Evolutionary conservation across 148 eudicot species (phyloP), one percentile per base, ranked within the genome.

Genomic region (Arbutus unedo): DNA sequence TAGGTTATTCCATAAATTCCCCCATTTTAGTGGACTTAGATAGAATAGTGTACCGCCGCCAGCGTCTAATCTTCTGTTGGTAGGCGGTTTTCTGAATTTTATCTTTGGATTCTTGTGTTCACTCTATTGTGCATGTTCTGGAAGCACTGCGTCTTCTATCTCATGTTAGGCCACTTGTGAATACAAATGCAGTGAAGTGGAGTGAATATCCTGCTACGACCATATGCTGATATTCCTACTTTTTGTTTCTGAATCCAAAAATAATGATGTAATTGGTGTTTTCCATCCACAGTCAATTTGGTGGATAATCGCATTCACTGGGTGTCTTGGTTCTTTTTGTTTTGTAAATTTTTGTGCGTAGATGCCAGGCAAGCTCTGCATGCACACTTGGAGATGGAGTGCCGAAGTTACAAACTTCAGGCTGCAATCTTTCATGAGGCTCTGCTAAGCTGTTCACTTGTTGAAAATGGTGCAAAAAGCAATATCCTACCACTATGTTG

Each of bases 401-500:
- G 93, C 84, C 89, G 83, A 77, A 83, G 72, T 84, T 86, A 85
- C 82, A 89, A 89, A 84, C 89, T 93, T 83, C 93, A 91, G 87
- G 89, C 91, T 85, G 93, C 95, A 45, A 93, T 95, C 60, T 91
- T 88, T 84, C 81, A 82, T 8, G 91, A 92, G 83, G 93, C 94
- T 45, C 82, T 95, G 87, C 88, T 60, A 54, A 87, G 89, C 85
- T 88, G 78, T 76, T 91, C 90, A n/a, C 70, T 80, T 44, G 25
- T 79, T 44, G 83, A 83, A 72, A 83, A 80, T 80, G 91, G 94
- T 90, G 64, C 43, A 25, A 13, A 44, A 55, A 74, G 74, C 51
- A 9, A 48, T 23, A 45, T 15, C 49, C 59, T 84, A 60, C 60
- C 13, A 76, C 25, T 66, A 4, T 66, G 38, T 18, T 23, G 55